Evolutionary conservation across 306 rosid species (phyloP), one percentile per base, ranked within the genome.

Genomic region (Quercus bicolor): DNA sequence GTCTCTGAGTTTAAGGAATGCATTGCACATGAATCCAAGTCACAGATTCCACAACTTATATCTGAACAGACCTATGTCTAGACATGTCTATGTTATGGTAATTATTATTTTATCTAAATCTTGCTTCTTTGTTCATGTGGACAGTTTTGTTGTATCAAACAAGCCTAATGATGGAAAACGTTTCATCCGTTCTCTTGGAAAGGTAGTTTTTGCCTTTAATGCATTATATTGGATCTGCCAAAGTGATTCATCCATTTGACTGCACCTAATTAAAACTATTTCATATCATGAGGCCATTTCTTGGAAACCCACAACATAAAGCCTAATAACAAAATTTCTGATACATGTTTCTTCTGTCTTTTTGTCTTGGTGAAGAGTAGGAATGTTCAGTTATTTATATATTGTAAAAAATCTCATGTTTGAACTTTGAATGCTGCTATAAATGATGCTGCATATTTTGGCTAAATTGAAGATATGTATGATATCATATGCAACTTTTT

Each of bases 131-230:
- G 34, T 75, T 73, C 78, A 14, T 78, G 78, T 77, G 70, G 43
- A 74, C 91, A 95, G 98, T 51, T 95, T 88, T 79, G 94, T 92
- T 73, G 90, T 43, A 73, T n/a, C 90, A 62, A 85, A 95, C 91
- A 92, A 91, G 74, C 97, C 98, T 10, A 73, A 80, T 64, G 97
- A 92, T 18, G 97, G 98, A 28, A 92, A 91, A 81, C 84, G 82
- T 72, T 94, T 94, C 84, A 74, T 94, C 45, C 93, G 95, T 73
- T 57, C 68, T 21, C 98, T 94, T 5, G 95, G 87, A 68, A 94
- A 94, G 97, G 98, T 92, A 89, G 28, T 84, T 78, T 34, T 54
- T 45, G 53, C 48, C 52, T 59, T 73, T 57, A 54, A 24, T 71
- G 5, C 16, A 11, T 61, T 61, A 13, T 61, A 26, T 26, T 61